A percentile compares a stretch with the other conserved stretches of the same genome.
phyloP scores from a whole-genome alignment of 2,329 filamentous ascomycete genomes.

The Fusarium ambrosium region DNA sequence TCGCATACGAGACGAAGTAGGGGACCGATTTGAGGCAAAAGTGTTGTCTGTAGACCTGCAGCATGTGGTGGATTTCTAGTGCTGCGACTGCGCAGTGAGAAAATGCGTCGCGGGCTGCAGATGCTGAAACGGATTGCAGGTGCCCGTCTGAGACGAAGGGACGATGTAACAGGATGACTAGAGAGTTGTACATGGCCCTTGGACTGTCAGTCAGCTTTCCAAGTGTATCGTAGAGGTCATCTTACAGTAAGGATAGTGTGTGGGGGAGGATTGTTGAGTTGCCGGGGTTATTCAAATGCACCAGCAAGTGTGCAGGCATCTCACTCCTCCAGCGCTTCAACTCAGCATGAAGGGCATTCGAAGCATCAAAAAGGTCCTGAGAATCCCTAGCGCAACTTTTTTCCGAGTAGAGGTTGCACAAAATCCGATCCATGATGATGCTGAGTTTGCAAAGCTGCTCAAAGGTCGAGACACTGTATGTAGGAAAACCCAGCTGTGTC shows the following conservation, averaged over 20 bases:
- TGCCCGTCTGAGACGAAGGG: conserved; percentile 65
- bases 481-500: conserved; percentile 51
- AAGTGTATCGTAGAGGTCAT: background rate
- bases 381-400: conserved; percentile 47
- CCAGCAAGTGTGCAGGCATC: conserved; percentile 55
- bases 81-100: conserved; percentile 59
- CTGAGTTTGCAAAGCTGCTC: conserved; percentile 58
- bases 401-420: conserved; percentile 59
- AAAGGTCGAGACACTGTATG: conserved; percentile 58
- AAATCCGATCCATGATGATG: conserved; percentile 59
- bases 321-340: conserved; percentile 56
- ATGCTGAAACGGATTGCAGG: conserved; percentile 55
- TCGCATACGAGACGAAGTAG: conserved; percentile 66
- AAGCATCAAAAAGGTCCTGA: conserved; percentile 48
- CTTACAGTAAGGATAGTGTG: conserved; percentile 5
- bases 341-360: conserved; percentile 53
- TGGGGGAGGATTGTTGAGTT: conserved; percentile 47
- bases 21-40: conserved; percentile 61
- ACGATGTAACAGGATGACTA: conserved; percentile 64
- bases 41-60: conserved; percentile 56
- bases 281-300: background rate
- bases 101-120: conserved; percentile 57
- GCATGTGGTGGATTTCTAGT: conserved; percentile 56
- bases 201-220: accelerated
- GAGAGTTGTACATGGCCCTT: conserved; percentile 60